A percentile compares a stretch with the other conserved stretches of the same genome.
phyloP scores from a whole-genome alignment of 179 eudicot species.

The Sideroxylon spinosum region DNA sequence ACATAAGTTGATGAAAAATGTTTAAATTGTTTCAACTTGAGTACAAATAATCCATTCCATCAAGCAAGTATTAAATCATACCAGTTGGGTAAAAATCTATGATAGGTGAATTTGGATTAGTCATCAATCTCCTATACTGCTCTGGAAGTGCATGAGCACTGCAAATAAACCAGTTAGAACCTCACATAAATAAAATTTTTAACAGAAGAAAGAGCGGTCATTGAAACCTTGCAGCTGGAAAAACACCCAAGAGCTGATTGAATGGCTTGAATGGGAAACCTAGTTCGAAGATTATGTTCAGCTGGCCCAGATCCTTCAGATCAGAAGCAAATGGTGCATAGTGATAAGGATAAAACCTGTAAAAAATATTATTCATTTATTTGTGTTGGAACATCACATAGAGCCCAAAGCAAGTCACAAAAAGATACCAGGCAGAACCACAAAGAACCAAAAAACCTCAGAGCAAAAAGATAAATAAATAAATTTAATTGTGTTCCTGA shows the following conservation, averaged over 20 bases:
- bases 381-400: background rate
- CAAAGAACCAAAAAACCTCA: background rate
- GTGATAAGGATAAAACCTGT: slow-evolving; percentile 98
- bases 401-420: background rate
- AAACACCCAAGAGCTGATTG: slow-evolving; percentile 91
- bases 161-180: slow-evolving; percentile 42
- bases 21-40: background rate
- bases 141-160: slow-evolving; percentile 95
- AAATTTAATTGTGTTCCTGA: background rate
- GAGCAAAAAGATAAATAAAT: background rate
- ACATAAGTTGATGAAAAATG: background rate
- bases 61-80: slow-evolving; percentile 20
- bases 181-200: slow-evolving; percentile 15
- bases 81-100: slow-evolving; percentile 92
- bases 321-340: slow-evolving; percentile 99
- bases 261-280: slow-evolving; percentile 95
- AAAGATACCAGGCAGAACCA: background rate
- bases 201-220: slow-evolving; percentile 12
- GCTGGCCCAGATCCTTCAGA: slow-evolving; percentile 59
- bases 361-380: background rate
- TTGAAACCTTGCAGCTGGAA: slow-evolving; percentile 92
- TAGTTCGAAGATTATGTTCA: slow-evolving; percentile 68
- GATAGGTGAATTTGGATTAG: slow-evolving; percentile 78
- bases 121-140: slow-evolving; percentile 80
- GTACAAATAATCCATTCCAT: background rate